Conservation (phyloP, 208 protist species). For the Novymonas esmeraldas region DNA sequence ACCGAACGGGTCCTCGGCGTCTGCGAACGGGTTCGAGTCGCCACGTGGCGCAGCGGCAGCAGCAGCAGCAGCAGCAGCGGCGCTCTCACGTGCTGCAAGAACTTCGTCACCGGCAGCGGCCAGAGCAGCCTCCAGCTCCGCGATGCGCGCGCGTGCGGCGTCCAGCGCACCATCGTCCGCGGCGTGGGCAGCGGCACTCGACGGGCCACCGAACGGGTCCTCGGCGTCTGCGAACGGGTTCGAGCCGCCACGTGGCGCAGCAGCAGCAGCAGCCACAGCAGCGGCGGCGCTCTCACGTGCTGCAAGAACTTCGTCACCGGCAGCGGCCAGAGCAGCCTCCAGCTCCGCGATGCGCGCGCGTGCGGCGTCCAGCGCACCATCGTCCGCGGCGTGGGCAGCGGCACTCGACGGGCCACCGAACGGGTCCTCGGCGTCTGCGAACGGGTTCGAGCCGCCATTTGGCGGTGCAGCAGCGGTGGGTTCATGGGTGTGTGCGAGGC, state of each 20-base stretch:
- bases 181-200: not conserved
- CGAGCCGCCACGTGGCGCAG: not conserved
- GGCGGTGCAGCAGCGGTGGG: not conserved
- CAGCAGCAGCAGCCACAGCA: not conserved
- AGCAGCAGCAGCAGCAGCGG: not conserved
- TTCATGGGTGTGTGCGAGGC: not conserved
- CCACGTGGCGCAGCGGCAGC: not conserved
- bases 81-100: constrained; percentile 7
- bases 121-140: constrained; percentile 23
- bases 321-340: constrained; percentile 10
- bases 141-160: constrained; percentile 14
- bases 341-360: constrained; percentile 19
- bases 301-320: constrained; percentile 7
- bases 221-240: constrained; percentile 28
- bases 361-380: constrained; percentile 13
- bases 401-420: not conserved
- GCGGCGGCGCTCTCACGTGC: not conserved
- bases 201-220: constrained; percentile 9
- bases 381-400: not conserved
- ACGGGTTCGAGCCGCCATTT: constrained; percentile 12
- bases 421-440: constrained; percentile 18
- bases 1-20: constrained; percentile 17
- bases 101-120: not conserved
- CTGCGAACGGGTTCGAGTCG: constrained; percentile 22
- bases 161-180: constrained; percentile 10